These are phyloP conservation scores for Penstemon davidsonii DNA, from an alignment of 257 asterid genomes.

Conservation along the genomic window DNA sequence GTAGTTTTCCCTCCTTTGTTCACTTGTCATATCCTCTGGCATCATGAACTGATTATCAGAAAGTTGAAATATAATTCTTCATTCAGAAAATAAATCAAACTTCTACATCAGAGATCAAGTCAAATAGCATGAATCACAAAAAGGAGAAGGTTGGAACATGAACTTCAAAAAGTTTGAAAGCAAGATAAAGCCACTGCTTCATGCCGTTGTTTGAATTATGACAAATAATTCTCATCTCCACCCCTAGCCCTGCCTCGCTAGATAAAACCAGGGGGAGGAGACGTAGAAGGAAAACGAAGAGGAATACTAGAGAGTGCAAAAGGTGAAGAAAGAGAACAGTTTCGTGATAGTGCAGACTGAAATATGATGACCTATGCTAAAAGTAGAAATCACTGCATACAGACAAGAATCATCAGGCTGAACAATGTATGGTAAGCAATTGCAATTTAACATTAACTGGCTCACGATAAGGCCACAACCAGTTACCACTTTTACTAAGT, in stretches of 20 bases:
- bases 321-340: slow-evolving; percentile 6
- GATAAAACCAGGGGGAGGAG: not conserved
- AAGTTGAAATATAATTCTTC: slow-evolving; percentile 22
- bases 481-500: slow-evolving; percentile 8
- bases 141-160: slow-evolving; percentile 5
- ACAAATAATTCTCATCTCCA: too few relatives aligned
- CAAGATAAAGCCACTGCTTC: too few relatives aligned
- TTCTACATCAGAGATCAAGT: slow-evolving; percentile 4
- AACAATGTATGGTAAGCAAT: slow-evolving; percentile 3
- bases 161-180: not conserved
- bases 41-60: slow-evolving; percentile 37
- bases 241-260: not conserved
- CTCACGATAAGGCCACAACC: slow-evolving; percentile 1
- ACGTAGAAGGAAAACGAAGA: not conserved
- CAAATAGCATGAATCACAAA: slow-evolving; percentile 18
- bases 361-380: slow-evolving; percentile 8
- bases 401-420: slow-evolving; percentile 14
- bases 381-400: slow-evolving; percentile 5
- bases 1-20: slow-evolving; percentile 93
- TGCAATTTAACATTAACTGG: slow-evolving; percentile 14
- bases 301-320: not conserved
- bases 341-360: not conserved
- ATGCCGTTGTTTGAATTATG: too few relatives aligned
- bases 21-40: slow-evolving; percentile 94
- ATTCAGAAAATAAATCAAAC: slow-evolving; percentile 15